These are phyloP conservation scores for Setomelanomma holmii DNA, from an alignment of 2,329 filamentous ascomycete genomes.

Conservation along the genomic window DNA sequence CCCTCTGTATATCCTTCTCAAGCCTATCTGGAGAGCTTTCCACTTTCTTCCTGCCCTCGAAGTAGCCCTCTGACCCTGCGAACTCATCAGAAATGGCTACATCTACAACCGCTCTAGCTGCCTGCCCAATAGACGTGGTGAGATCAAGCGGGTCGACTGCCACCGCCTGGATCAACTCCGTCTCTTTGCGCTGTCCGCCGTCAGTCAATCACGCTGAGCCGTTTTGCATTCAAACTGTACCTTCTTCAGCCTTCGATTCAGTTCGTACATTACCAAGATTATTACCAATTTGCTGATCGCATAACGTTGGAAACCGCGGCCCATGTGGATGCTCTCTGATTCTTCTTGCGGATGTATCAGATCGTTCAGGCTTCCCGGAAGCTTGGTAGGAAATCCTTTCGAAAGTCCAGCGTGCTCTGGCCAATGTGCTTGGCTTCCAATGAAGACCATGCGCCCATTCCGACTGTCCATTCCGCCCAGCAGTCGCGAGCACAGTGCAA, in stretches of 20 bases:
- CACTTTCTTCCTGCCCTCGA: conserved; percentile 37
- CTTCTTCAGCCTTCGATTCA: conserved; percentile 45
- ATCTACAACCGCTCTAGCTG: conserved; percentile 40
- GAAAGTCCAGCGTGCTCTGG: conserved; percentile 45
- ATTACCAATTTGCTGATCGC: conserved; percentile 53
- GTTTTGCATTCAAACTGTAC: conserved; percentile 21
- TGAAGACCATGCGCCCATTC: conserved; percentile 26
- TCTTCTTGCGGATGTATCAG: conserved; percentile 47
- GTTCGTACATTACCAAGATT: conserved; percentile 51
- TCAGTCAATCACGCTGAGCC: background rate
- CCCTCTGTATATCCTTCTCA: conserved; percentile 39
- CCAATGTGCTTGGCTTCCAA: conserved; percentile 46
- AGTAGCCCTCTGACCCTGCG: conserved; percentile 46
- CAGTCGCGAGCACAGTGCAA: conserved; percentile 21
- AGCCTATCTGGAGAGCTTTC: conserved; percentile 40
- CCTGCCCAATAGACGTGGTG: conserved; percentile 38
- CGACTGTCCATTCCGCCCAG: conserved; percentile 15
- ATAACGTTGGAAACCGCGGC: conserved; percentile 54
- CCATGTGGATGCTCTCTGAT: conserved; percentile 39
- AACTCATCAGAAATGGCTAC: conserved; percentile 33
- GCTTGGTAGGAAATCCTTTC: conserved; percentile 44
- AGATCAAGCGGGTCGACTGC: conserved; percentile 50
- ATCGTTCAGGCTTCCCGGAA: conserved; percentile 45
- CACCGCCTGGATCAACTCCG: conserved; percentile 36
- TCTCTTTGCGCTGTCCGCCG: conserved; percentile 25